phyloP scores from a whole-genome alignment of 2,329 filamentous ascomycete species.

The Sclerotinia trifoliorum region DNA sequence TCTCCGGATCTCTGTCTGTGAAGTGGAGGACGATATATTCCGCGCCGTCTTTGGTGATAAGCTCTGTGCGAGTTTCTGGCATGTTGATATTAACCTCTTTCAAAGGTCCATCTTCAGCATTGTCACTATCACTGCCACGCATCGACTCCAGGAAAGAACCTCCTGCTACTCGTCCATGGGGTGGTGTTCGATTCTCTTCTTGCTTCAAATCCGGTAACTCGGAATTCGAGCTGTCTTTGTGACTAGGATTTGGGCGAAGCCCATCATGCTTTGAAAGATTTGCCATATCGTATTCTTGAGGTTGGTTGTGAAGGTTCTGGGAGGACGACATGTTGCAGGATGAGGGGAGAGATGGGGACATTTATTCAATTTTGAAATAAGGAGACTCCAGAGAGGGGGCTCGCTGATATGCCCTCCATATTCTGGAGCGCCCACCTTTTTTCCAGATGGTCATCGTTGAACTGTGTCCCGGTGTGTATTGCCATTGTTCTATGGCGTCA shows the following conservation, averaged over 20 bases:
- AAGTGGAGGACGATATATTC: slow-evolving; percentile 50
- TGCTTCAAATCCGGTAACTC: slow-evolving; percentile 25
- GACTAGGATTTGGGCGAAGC: not conserved
- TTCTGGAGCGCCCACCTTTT: slow-evolving; percentile 16
- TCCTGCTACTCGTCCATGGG: slow-evolving; percentile 43
- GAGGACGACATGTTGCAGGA: not conserved
- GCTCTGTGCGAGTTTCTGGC: slow-evolving; percentile 48
- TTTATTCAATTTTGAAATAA: slow-evolving; percentile 23
- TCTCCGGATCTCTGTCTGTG: slow-evolving; percentile 47
- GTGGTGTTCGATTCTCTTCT: slow-evolving; percentile 26
- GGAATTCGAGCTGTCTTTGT: slow-evolving; percentile 8
- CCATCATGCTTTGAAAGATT: slow-evolving; percentile 1
- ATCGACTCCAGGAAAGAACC: slow-evolving; percentile 42
- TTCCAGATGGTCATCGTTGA: slow-evolving; percentile 7
- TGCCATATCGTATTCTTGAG: slow-evolving; percentile 9
- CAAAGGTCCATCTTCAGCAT: slow-evolving; percentile 38
- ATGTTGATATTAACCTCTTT: slow-evolving; percentile 49
- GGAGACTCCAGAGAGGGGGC: slow-evolving; percentile 13
- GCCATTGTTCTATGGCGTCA: slow-evolving; percentile 28
- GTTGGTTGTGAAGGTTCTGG: slow-evolving; percentile 2
- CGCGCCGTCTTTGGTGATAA: slow-evolving; percentile 45
- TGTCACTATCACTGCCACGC: slow-evolving; percentile 39
- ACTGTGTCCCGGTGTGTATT: slow-evolving; percentile 20
- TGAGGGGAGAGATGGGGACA: slow-evolving; percentile 17
- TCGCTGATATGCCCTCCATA: slow-evolving; percentile 12